Evolutionary conservation across 2,329 filamentous ascomycete genomes (phyloP).

Genomic region (Cladobotryum protrusum): DNA sequence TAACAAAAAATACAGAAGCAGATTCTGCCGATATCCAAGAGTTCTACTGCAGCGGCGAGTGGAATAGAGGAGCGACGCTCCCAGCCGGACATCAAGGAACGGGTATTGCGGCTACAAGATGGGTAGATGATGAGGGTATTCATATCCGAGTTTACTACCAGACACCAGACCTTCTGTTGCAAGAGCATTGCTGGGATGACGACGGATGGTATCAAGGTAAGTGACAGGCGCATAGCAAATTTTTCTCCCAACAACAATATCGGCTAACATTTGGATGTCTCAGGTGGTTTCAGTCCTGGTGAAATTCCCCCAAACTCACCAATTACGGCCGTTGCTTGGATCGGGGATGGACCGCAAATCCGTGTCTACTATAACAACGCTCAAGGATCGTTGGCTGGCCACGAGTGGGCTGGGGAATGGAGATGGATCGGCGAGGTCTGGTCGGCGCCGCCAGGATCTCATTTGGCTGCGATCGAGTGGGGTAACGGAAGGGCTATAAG

Average conservation of each 20-base stretch:
- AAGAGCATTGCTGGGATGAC: neutral
- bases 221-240: neutral
- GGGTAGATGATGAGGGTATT: neutral
- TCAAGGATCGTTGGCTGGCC: neutral
- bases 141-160: conserved; percentile 4
- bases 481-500: neutral
- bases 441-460: neutral
- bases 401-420: conserved; percentile 1
- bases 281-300: conserved; percentile 2
- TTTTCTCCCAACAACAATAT: neutral
- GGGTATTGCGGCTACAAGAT: neutral
- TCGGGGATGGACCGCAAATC: neutral
- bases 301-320: neutral
- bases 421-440: neutral
- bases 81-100: conserved; percentile 2
- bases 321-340: conserved; percentile 1
- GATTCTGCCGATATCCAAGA: neutral
- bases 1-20: neutral
- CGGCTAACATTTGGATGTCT: neutral
- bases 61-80: conserved; percentile 1
- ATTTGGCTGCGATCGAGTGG: neutral
- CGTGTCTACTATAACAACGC: neutral
- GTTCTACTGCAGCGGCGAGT: neutral
- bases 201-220: neutral
- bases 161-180: neutral